phyloP scores from a whole-genome alignment of 768 basidiomycete species.

The Termitomyces sp. region DNA sequence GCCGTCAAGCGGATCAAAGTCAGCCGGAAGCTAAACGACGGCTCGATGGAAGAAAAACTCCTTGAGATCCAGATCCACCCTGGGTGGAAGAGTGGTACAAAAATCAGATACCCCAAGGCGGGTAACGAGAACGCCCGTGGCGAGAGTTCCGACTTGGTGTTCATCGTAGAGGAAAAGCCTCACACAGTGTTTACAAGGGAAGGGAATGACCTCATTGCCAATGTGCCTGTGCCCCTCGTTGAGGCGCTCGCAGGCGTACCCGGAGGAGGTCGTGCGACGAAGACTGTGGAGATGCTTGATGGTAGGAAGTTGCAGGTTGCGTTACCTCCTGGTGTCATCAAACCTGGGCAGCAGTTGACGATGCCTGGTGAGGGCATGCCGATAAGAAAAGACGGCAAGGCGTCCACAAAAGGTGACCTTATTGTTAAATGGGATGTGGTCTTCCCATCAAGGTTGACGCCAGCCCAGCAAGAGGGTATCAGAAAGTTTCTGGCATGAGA shows the following conservation, averaged over 20 bases:
- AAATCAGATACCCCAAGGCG: slow-evolving; percentile 82
- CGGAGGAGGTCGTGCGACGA: slow-evolving; percentile 29
- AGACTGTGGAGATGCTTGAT: slow-evolving; percentile 69
- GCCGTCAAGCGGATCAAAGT: slow-evolving; percentile 86
- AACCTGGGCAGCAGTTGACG: slow-evolving; percentile 69
- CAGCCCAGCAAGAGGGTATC: slow-evolving; percentile 76
- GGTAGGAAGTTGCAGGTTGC: slow-evolving; percentile 70
- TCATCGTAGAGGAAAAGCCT: slow-evolving; percentile 94
- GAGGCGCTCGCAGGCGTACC: slow-evolving; percentile 70
- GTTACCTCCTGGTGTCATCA: slow-evolving; percentile 63
- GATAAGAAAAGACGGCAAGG: slow-evolving; percentile 70
- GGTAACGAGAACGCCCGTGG: slow-evolving; percentile 72
- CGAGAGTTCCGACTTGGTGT: slow-evolving; percentile 87
- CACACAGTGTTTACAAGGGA: slow-evolving; percentile 72
- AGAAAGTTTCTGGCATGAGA: slow-evolving; percentile 55
- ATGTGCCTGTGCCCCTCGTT: slow-evolving; percentile 64
- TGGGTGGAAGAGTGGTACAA: slow-evolving; percentile 96
- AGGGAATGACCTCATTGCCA: slow-evolving; percentile 72
- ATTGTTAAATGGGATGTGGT: slow-evolving; percentile 78
- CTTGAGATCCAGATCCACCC: slow-evolving; percentile 77
- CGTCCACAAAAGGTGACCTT: slow-evolving; percentile 77
- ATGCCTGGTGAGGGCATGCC: slow-evolving; percentile 87
- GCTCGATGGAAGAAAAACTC: slow-evolving; percentile 79
- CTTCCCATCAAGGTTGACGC: slow-evolving; percentile 75
- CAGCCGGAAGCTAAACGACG: slow-evolving; percentile 64